Evolutionary conservation across 257 asterid species (phyloP), one percentile per base, ranked within the genome.

Genomic region (Solanum chilense): DNA sequence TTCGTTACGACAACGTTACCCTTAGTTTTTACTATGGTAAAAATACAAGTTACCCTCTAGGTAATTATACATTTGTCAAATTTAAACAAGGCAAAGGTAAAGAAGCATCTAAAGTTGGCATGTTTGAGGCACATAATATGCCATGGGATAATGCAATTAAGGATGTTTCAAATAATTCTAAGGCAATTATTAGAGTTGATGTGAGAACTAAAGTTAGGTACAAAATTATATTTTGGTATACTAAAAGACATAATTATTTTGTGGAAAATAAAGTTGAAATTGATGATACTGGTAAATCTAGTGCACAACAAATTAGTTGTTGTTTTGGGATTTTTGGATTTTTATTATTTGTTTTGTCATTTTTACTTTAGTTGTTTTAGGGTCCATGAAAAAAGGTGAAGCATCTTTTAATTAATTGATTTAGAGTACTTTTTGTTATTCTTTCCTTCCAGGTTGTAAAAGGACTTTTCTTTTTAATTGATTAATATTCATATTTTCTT

Each of bases 31-130:
- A 62, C 82, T 91, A 90, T 82, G 91, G 89, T 37, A 80, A 62
- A 45, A 88, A 88, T 87, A 52, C 77, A 10, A 86, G 75, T 88
- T 23, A 47, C 49, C 88, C 92, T 39, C 45, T 95, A 3, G 98
- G 91, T 33, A 95, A 91, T 87, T 80, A 15, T 83, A 90, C 94
- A 1, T 81, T 92, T 25, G 91, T 74, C 3, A 90, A 47, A 31
- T 96, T 96, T 90, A 86, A 92, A 88, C 98, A 96, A 90, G 99
- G 99, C 21, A 96, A 93, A 87, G 86, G 74, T 5, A 94, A 94
- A 91, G 90, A 77, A 6, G 88, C 96, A 20, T 88, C 1, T 81
- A 90, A 92, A 88, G 82, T 2, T 27, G 75, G 80, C 8, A 2
- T 76, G 92, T 89, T 91, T 58, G 90, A 88, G 84, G 87, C 93